Conservation (phyloP, 371 early-diverging fungal genomes). For the Zopfochytrium polystomum region DNA sequence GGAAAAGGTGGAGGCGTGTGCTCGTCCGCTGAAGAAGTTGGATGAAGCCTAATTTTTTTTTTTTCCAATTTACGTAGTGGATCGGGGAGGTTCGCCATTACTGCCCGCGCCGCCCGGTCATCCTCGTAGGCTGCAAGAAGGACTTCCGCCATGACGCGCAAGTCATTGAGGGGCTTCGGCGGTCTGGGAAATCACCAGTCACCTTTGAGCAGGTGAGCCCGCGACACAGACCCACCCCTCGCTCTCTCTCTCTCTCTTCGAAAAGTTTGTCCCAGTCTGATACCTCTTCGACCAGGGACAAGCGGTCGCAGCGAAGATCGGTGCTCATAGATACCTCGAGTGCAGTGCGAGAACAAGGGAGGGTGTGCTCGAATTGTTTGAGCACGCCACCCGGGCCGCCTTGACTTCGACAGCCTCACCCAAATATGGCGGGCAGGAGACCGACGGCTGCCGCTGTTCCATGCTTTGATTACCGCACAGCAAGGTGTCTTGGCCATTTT, state of each 20-base stretch:
- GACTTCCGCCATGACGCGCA: constrained; percentile 84
- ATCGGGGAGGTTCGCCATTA: constrained; percentile 88
- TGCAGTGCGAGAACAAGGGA: constrained; percentile 90
- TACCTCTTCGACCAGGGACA: constrained; percentile 38
- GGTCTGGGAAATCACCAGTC: constrained; percentile 74
- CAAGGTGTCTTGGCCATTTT: too few species aligned
- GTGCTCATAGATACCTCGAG: constrained; percentile 86
- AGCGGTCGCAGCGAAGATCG: constrained; percentile 72
- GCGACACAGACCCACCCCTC: constrained; percentile 1
- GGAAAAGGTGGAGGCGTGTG: too few species aligned
- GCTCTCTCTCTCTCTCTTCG: background rate
- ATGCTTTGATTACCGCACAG: too few species aligned
- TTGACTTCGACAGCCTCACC: too few species aligned
- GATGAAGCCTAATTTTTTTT: background rate
- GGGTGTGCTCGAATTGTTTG: constrained; percentile 91
- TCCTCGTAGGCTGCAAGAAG: constrained; percentile 86
- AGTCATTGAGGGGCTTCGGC: constrained; percentile 70
- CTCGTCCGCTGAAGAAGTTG: constrained; percentile 15
- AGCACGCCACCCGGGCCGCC: constrained; percentile 82
- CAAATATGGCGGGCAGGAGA: too few species aligned
- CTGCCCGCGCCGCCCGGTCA: constrained; percentile 76
- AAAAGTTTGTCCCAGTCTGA: background rate
- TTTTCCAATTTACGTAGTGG: constrained; percentile 57
- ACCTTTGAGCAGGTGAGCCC: constrained; percentile 61
- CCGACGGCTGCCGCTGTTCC: too few species aligned